Percentiles rank a stretch among this genome's conserved stretches.
phyloP scores from a whole-genome alignment of 176 grass and related monocot genomes.

The Panicum miliaceum region DNA sequence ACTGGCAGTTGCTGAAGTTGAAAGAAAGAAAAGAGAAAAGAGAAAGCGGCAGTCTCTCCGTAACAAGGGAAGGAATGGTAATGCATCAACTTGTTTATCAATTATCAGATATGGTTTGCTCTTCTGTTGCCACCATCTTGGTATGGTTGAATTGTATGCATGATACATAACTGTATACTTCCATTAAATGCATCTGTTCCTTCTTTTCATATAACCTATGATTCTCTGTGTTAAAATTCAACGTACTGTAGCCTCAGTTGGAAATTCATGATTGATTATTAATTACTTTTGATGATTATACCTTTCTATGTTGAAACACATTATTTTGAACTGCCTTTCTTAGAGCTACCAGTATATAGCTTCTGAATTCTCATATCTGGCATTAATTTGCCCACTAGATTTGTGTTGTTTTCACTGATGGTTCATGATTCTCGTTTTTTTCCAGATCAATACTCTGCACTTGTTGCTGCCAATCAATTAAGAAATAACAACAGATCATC shows the following conservation, averaged over 20 bases:
- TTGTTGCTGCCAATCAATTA: constrained; percentile 44
- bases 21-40: constrained; percentile 84
- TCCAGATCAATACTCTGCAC: constrained; percentile 60
- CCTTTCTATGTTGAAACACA: neutral
- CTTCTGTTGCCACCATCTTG: neutral
- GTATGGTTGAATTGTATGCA: neutral
- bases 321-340: constrained; percentile 15
- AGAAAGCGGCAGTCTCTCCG: constrained; percentile 52
- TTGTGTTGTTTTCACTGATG: neutral
- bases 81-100: constrained; percentile 12
- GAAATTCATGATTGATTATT: neutral
- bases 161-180: constrained; percentile 7
- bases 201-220: neutral
- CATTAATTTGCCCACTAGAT: constrained; percentile 14
- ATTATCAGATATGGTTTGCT: neutral
- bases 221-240: neutral
- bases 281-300: neutral
- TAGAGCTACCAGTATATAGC: neutral
- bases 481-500: constrained; percentile 44
- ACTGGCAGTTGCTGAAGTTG: constrained; percentile 72
- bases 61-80: constrained; percentile 66
- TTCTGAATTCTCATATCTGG: neutral
- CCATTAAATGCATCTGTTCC: neutral
- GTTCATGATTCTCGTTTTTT: constrained; percentile 12
- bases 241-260: constrained; percentile 13